Base-by-base conservation (phyloP, 805 yeast genomes). In the Metschnikowia gelsemii region DNA sequence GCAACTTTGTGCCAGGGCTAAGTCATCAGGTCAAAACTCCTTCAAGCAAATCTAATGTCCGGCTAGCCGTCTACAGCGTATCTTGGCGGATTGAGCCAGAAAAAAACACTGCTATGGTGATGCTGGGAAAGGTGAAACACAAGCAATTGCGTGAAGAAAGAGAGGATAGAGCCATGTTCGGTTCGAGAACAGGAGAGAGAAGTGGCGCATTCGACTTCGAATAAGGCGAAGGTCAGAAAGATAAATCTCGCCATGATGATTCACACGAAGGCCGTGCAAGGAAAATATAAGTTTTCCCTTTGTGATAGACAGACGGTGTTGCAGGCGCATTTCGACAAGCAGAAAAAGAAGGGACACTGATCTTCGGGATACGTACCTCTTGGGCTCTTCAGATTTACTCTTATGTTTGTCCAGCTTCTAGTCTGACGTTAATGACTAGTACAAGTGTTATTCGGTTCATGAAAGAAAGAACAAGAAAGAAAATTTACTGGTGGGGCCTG, bases 191-290 rank as follows among this genome's bases (percentile, higher is more conserved):
- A 70, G 95, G 96, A 82, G 65, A 71, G 82, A 58, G 84, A 80
- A 18, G 76, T 76, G 41, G 73, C 78, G 13, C 97, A 84, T 61
- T 87, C 96, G 21, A 90, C 98, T 8, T 93, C 99, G 2, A 93
- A 93, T 64, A 81, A 80, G 66, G 97, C 93, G 68, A 93, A 93
- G 79, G 95, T 89, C 18, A 79, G 98, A 65, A 88, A 88, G 88
- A 93, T 93, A 96, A 93, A 93, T 68, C 91, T 89, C 61, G 91
- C 93, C 61, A 93, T 93, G 99, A 87, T 87, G 91, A 87, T 93
- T 54, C 99, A 93, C 67, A 93, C 91, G 71, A 80, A 80, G 57
- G 82, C 87, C 37, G 98, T 93, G 28, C 95, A 87, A 65, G 98
- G 98, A 49, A 93, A 93, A 66, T 90, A 84, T 50, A 86, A 83